Conservation (phyloP, 75 land plant genomes). For the Picea glauca region DNA sequence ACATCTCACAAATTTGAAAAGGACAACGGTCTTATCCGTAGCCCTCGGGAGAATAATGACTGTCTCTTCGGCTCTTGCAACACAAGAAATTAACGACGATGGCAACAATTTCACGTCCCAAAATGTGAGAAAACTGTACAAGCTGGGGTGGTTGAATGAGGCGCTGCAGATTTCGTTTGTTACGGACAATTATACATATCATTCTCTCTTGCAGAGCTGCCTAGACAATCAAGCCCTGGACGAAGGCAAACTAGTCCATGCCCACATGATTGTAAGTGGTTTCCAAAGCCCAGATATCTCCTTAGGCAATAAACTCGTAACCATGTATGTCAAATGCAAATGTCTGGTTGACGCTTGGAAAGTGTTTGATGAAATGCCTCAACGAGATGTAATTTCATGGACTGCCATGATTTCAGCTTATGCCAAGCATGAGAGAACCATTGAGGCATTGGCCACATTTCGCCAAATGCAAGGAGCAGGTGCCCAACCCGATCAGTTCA, state of each 20-base stretch:
- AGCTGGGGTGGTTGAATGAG: too few relatives aligned
- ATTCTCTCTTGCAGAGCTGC: not conserved
- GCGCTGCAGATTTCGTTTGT: too few relatives aligned
- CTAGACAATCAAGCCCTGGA: not conserved
- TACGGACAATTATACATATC: too few relatives aligned
- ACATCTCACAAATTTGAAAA: too few relatives aligned
- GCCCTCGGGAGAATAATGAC: too few relatives aligned
- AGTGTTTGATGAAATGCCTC: constrained; percentile 24
- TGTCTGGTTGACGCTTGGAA: constrained; percentile 13
- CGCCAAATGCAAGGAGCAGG: constrained; percentile 14
- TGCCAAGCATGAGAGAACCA: constrained; percentile 22
- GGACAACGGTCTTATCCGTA: too few relatives aligned
- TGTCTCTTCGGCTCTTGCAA: too few relatives aligned
- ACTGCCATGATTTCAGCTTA: constrained; percentile 41
- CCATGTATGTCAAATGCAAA: constrained; percentile 20
- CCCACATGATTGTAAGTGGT: constrained; percentile 10
- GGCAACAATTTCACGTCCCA: too few relatives aligned
- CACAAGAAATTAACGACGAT: too few relatives aligned
- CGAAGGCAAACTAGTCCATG: constrained; percentile 34
- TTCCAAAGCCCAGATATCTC: constrained; percentile 20
- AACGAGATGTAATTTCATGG: constrained; percentile 31
- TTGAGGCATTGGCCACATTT: constrained; percentile 16
- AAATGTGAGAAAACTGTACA: too few relatives aligned
- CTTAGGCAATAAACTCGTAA: constrained; percentile 39
- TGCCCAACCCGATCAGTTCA: constrained; percentile 11